Base-by-base conservation (phyloP, 1,139 yeast genomes). In the Suhomyces yuchorum region DNA sequence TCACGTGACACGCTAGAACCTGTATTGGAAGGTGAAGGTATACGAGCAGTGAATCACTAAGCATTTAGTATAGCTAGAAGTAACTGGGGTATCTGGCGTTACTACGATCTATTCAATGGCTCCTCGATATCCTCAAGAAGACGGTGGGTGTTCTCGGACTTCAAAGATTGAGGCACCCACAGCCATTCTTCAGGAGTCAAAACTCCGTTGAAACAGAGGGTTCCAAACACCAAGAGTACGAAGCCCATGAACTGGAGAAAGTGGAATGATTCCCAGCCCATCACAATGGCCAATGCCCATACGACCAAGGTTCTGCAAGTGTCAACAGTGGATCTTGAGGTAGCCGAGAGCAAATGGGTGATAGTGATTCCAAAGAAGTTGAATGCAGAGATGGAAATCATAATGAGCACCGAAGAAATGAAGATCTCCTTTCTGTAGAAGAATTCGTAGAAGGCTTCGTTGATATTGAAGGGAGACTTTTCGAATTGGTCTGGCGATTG, bases 181-280 rank as follows among this genome's bases (percentile, higher is more conserved):
- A 34, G 17, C 77, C 79, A 78, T 11, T 62, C 55, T 51, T 75
- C 81, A 23, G 83, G 78, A 15, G 65, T 63, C 40, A 87, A 68
- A 1, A 86, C 87, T 3, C 87, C 87, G 59, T 88, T 87, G 70
- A 85, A 88, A 47, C 87, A 75, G 45, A 87, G 69, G 0, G 96
- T 87, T 19, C 96, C 96, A 53, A 80, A 75, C 4, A 87, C 92
- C 48, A 87, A 69, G 26, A 82, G 60, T 0, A 65, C 70, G 59
- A 88, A 88, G 0, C 96, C 96, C 14, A 78, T 41, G 28, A 84
- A 68, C 62, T 88, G 96, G 51, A 85, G 65, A 34, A 71, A 62
- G 32, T 76, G 74, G 68, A 87, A 87, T 1, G 73, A 58, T 65
- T 88, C 96, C 96, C 96, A 88, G 3, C 95, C 95, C 57, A 87